Base-by-base conservation (phyloP, 2,329 filamentous ascomycete genomes). In the Diaporthe longicolla region DNA sequence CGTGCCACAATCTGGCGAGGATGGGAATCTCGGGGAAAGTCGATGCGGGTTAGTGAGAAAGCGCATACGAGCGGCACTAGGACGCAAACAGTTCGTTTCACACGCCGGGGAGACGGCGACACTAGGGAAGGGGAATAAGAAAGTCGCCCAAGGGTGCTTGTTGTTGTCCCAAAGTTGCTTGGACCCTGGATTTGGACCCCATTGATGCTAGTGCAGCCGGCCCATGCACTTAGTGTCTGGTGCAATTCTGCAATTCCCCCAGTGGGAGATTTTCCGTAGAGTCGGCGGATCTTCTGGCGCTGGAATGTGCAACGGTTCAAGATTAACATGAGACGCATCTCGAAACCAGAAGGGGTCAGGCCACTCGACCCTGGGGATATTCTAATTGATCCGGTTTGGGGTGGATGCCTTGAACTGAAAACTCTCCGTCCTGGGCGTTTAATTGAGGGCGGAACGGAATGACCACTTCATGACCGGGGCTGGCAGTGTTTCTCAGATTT, bases 61-160 rank as follows among this genome's bases (percentile, higher is more conserved):
- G 32, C 19, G 24, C 54, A 71, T 35, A 50, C 45, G 43, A 43
- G 55, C 21, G 32, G 19, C 3, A 61, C 45, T 71, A 48, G 55
- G 54, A 61, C n/a, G 9, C 43, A 66, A 71, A 40, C 69, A 63
- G 69, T 71, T 63, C 69, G 69, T 71, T 71, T 71, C 57, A 43
- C 54, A 11, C 3, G 35, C n/a, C 35, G 48, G 35, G 37, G 37
- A 52, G 61, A 66, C 45, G 35, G 43, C 45, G 45, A 17, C 69
- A 35, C 35, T 40, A 40, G 58, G 43, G 45, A 71, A 59, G 54
- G 17, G 29, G 11, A 57, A 19, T 26, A 32, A 48, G 59, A 48
- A 10, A n/a, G 48, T 13, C 5, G 24, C 24, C 15, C 58, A 61
- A 61, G 57, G 35, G 35, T 59, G 57, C 35, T 19, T 37, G 9